phyloP scores from a whole-genome alignment of 2,329 filamentous ascomycete species.

The Claviceps arundinis region DNA sequence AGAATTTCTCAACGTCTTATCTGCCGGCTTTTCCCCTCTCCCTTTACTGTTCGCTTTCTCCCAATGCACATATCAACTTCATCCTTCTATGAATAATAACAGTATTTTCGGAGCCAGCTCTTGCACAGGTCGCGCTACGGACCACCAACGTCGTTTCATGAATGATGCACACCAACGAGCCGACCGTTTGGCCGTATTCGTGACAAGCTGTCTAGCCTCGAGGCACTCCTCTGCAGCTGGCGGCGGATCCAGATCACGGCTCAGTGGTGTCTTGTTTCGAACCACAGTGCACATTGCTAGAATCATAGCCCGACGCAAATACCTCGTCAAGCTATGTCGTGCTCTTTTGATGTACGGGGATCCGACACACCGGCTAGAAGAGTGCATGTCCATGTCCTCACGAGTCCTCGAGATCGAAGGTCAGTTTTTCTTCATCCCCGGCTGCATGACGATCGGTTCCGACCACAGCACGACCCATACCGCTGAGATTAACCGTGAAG shows the following conservation, averaged over 20 bases:
- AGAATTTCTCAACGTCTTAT: background rate
- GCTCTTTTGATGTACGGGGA: conserved; percentile 84
- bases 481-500: conserved; percentile 51
- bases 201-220: conserved; percentile 21
- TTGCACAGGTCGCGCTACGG: conserved; percentile 17
- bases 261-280: conserved; percentile 24
- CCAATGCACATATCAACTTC: background rate
- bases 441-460: conserved; percentile 91
- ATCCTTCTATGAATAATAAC: conserved; percentile 1
- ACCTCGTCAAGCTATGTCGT: conserved; percentile 71
- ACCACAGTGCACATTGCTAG: conserved; percentile 48
- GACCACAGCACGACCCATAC: conserved; percentile 62
- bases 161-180: conserved; percentile 27
- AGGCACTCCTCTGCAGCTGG: conserved; percentile 25
- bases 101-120: conserved; percentile 1
- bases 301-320: conserved; percentile 70
- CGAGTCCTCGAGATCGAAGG: conserved; percentile 80
- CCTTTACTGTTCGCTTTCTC: background rate
- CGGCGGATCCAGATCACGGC: conserved; percentile 17
- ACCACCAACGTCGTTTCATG: conserved; percentile 26
- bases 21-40: background rate
- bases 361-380: conserved; percentile 80
- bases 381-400: conserved; percentile 83
- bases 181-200: conserved; percentile 23
- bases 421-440: conserved; percentile 80